Evolutionary conservation across 2,329 filamentous ascomycete genomes (phyloP), one percentile per base, ranked within the genome.

Genomic region (Fonsecaea multimorphosa): DNA sequence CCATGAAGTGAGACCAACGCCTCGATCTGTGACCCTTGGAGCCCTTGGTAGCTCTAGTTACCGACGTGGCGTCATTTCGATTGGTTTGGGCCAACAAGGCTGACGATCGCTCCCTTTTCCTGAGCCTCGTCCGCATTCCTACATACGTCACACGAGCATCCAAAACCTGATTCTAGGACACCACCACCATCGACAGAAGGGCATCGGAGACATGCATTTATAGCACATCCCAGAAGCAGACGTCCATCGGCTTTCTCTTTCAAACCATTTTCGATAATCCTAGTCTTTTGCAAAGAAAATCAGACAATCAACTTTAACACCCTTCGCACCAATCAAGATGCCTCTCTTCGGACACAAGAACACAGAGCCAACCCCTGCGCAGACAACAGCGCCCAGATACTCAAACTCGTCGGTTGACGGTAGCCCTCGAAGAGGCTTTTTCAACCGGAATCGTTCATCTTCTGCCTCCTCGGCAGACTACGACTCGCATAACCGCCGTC

Each of bases 391-490:
- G 61, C 70, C 44, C 60, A 70, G 54, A 66, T 68, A 58, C 60
- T 68, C 66, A 22, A 53, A 38, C n/a, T 68, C 65, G 8, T 64
- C 66, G 16, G 56, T 51, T 3, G 62, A 63, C 7, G 53, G 54
- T 11, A 65, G 62, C 40, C 38, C 57, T n/a, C 63, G 61, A 14
- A 51, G 58, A 49, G 62, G 64, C 7, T 61, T 69, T 46, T 66
- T 66, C 62, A 55, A 51, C 53, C 64, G 63, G 19, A 53, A 59
- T 52, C 67, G 70, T 8, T 68, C 71, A 32, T 61, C 67, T 31
- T 74, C 70, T 32, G 73, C 73, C 44, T 61, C 67, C 32, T 74
- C 70, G 32, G 73, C 73, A 34, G 69, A 72, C 14, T 68, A 72
- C 4, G 70, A 73, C 22, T 74, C 72, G 24, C 75, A 61, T 60